Conservation (phyloP, 495 filamentous ascomycete genomes). For the Penicillium egyptiacum region DNA sequence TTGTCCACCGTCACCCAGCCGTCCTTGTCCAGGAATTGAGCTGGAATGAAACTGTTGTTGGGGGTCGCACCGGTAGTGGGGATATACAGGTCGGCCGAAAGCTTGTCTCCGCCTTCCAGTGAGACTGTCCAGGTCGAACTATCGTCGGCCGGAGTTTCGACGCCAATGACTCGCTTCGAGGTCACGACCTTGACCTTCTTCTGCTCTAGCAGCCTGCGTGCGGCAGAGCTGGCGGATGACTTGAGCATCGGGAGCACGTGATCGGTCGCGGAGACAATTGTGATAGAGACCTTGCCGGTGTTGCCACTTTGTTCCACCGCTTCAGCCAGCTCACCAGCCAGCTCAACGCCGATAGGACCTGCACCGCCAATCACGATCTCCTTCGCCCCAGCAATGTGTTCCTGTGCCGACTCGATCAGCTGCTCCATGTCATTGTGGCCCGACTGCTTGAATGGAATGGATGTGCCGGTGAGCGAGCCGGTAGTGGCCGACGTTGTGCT, state of each 20-base stretch:
- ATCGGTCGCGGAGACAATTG: conserved; percentile 41
- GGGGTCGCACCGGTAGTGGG: conserved; percentile 60
- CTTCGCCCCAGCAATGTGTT: conserved; percentile 51
- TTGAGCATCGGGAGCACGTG: conserved; percentile 38
- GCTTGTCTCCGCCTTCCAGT: conserved; percentile 41
- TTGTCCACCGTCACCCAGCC: conserved; percentile 59
- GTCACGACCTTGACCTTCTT: conserved; percentile 31
- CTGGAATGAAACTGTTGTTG: conserved; percentile 60
- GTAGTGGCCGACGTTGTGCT: conserved; percentile 47
- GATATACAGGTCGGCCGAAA: conserved; percentile 60
- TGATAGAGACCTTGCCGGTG: conserved; percentile 40
- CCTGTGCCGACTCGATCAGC: conserved; percentile 44
- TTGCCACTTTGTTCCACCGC: conserved; percentile 41
- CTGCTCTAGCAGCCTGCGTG: conserved; percentile 26
- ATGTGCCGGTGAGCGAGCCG: conserved; percentile 33
- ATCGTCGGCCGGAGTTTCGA: conserved; percentile 15
- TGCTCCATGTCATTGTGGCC: conserved; percentile 43
- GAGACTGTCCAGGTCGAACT: conserved; percentile 32
- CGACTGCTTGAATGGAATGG: conserved; percentile 55
- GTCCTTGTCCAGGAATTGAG: conserved; percentile 45
- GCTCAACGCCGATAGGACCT: conserved; percentile 66
- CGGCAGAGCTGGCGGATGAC: conserved; percentile 24
- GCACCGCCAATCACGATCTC: conserved; percentile 66
- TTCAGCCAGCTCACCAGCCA: conserved; percentile 59
- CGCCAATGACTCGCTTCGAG: conserved; percentile 21